Evolutionary conservation across 768 basidiomycete genomes (phyloP).

Genomic region (Suillus fuscotomentosus): DNA sequence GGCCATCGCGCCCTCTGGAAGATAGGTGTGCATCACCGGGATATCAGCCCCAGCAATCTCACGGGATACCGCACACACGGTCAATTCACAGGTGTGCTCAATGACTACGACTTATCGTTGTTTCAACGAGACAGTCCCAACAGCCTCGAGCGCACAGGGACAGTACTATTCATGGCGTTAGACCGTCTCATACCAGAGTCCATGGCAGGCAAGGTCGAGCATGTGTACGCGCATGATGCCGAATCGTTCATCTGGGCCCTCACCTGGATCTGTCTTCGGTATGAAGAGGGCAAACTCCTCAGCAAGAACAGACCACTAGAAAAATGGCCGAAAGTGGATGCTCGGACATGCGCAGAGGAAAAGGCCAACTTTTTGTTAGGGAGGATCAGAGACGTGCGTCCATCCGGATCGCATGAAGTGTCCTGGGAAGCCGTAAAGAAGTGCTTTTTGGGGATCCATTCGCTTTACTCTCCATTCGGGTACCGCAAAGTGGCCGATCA

Average conservation of each 20-base stretch:
- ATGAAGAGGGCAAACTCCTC: conserved; percentile 1
- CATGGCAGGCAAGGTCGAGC: background rate
- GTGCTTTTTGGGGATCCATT: background rate
- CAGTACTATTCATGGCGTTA: conserved; percentile 12
- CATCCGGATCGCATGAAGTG: background rate
- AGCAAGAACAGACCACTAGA: background rate
- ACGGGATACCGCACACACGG: background rate
- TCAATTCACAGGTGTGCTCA: background rate
- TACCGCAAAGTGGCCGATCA: background rate
- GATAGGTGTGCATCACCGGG: background rate
- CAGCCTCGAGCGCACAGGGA: conserved; percentile 11
- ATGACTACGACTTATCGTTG: conserved; percentile 9
- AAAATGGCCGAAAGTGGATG: background rate
- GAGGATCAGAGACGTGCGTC: background rate
- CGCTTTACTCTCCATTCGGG: background rate
- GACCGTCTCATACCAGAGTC: background rate
- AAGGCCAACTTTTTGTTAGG: background rate
- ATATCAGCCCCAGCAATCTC: background rate
- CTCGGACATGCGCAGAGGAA: background rate
- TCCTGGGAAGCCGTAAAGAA: background rate
- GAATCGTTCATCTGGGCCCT: conserved; percentile 7
- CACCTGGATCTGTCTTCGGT: background rate
- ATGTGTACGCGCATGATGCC: conserved; percentile 2
- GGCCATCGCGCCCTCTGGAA: conserved; percentile 10
- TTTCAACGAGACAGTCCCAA: background rate